Evolutionary conservation across 2,329 filamentous ascomycete species (phyloP).

Genomic region (Aspergillus sp.): DNA sequence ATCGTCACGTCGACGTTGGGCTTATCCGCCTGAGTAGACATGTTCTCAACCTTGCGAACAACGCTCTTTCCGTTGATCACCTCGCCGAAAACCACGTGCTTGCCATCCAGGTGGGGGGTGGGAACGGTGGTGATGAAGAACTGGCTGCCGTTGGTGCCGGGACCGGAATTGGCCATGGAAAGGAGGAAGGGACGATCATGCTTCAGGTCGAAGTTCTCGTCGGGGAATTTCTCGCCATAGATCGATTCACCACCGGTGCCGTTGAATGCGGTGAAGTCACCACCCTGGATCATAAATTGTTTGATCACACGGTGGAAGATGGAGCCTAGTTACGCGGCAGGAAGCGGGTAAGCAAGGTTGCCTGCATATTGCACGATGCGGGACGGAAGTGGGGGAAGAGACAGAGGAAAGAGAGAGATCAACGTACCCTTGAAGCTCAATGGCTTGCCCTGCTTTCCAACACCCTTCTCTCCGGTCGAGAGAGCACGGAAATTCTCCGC

Average conservation of each 20-base stretch:
- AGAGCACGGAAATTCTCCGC: slow-evolving; percentile 94
- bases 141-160: slow-evolving; percentile 92
- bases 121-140: slow-evolving; percentile 97
- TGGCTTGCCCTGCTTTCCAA: slow-evolving; percentile 76
- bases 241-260: slow-evolving; percentile 96
- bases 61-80: slow-evolving; percentile 91
- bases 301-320: slow-evolving; percentile 97
- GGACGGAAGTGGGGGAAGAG: slow-evolving; percentile 4
- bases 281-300: slow-evolving; percentile 97
- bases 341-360: neutral
- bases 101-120: slow-evolving; percentile 92
- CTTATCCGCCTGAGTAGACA: slow-evolving; percentile 75
- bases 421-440: slow-evolving; percentile 77
- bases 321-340: slow-evolving; percentile 54
- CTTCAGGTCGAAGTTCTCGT: slow-evolving; percentile 91
- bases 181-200: slow-evolving; percentile 91
- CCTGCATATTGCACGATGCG: neutral
- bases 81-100: slow-evolving; percentile 97
- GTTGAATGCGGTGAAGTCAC: slow-evolving; percentile 93
- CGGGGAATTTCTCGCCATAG: slow-evolving; percentile 94
- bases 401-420: neutral
- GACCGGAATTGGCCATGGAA: slow-evolving; percentile 97
- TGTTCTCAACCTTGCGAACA: slow-evolving; percentile 85
- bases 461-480: slow-evolving; percentile 92
- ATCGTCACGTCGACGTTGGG: slow-evolving; percentile 72